These are phyloP conservation scores for Naganishia vaughanmartiniae DNA, from an alignment of 768 basidiomycete species.

Conservation along the genomic window DNA sequence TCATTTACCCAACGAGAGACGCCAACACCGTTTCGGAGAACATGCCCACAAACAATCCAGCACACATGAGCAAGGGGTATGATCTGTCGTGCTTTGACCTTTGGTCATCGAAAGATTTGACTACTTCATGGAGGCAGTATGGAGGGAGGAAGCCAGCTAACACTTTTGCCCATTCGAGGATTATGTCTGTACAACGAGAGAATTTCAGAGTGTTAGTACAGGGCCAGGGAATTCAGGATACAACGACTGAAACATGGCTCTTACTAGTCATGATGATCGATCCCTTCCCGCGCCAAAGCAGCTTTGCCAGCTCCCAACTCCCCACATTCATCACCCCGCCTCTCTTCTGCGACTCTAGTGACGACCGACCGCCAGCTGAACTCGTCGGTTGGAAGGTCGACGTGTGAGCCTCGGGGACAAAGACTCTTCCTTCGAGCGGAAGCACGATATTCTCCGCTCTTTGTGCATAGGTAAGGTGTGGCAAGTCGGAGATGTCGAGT, in stretches of 20 bases:
- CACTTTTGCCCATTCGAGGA: constrained; percentile 7
- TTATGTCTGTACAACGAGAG: not conserved
- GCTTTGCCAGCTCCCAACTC: constrained; percentile 2
- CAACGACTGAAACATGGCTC: not conserved
- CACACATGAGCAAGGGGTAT: constrained; percentile 45
- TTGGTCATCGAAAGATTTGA: constrained; percentile 38
- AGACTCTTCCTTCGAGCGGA: not conserved
- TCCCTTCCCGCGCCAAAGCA: not conserved
- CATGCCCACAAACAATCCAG: constrained; percentile 40
- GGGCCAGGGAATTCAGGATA: not conserved
- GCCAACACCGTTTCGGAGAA: constrained; percentile 30
- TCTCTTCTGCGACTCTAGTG: not conserved
- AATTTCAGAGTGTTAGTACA: not conserved
- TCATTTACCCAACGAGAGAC: constrained; percentile 26
- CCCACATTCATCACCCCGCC: not conserved
- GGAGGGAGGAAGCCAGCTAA: constrained; percentile 16
- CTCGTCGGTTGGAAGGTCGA: not conserved
- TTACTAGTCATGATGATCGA: not conserved
- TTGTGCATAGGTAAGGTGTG: constrained; percentile 1
- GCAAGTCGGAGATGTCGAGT: constrained; percentile 8
- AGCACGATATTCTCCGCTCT: constrained; percentile 3
- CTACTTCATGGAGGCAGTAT: constrained; percentile 38
- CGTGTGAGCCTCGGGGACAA: not conserved
- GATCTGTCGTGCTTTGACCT: constrained; percentile 32
- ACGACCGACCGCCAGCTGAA: not conserved